Evolutionary conservation across 2,329 filamentous ascomycete species (phyloP).

Genomic region (Diaporthe citrichinensis): DNA sequence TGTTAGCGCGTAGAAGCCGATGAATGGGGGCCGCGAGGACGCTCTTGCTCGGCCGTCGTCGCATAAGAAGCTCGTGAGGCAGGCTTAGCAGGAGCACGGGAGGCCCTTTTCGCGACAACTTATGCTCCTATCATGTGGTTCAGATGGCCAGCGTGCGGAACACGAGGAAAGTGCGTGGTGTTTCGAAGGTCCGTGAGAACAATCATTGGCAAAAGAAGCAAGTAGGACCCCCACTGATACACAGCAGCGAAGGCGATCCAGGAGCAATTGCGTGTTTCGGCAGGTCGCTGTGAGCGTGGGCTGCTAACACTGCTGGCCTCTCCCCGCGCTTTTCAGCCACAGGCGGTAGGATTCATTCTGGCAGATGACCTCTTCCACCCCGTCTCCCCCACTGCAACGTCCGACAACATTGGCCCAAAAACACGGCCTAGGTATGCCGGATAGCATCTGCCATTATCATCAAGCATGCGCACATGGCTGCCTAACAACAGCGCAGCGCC

Average conservation of each 20-base stretch:
- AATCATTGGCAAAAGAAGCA: conserved; percentile 27
- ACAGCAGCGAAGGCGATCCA: conserved; percentile 11
- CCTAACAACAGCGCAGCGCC: conserved; percentile 22
- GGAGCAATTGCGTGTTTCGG: conserved; percentile 35
- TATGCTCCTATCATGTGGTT: conserved; percentile 22
- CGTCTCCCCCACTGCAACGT: conserved; percentile 35
- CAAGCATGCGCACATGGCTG: conserved; percentile 36
- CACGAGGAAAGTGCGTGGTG: conserved; percentile 20
- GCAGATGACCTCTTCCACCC: conserved; percentile 39
- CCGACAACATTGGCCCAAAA: conserved; percentile 36
- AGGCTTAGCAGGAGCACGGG: background rate
- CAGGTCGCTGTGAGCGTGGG: conserved; percentile 29
- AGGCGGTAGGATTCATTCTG: conserved; percentile 36
- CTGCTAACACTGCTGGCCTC: background rate
- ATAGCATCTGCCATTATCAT: conserved; percentile 25
- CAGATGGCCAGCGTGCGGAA: conserved; percentile 6
- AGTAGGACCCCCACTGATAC: conserved; percentile 15
- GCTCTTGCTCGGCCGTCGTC: conserved; percentile 5
- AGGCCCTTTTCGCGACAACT: background rate
- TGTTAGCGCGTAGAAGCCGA: conserved; percentile 14
- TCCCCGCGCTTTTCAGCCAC: conserved; percentile 38
- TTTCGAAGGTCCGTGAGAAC: conserved; percentile 19
- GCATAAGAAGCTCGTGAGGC: conserved; percentile 20
- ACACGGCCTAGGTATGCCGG: conserved; percentile 30
- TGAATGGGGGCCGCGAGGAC: conserved; percentile 1